phyloP scores from a whole-genome alignment of 805 yeast genomes.

The Barnettozyma populi region DNA sequence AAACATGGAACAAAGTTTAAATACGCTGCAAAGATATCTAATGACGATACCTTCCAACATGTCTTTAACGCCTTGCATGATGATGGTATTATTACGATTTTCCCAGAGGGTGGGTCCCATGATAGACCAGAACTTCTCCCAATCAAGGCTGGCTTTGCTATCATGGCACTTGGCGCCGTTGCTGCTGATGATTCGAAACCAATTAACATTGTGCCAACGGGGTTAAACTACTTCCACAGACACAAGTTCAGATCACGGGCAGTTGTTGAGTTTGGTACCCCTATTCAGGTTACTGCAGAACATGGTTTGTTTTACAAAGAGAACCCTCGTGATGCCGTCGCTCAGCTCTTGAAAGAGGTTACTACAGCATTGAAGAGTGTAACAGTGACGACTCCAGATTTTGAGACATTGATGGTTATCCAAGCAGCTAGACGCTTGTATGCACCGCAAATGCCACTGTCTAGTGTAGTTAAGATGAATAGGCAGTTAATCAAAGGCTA shows the following conservation, averaged over 20 bases:
- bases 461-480: slow-evolving; percentile 82
- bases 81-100: slow-evolving; percentile 81
- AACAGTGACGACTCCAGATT: slow-evolving; percentile 91
- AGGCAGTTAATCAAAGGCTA: slow-evolving; percentile 83
- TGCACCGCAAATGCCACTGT: slow-evolving; percentile 62
- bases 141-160: slow-evolving; percentile 93
- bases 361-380: slow-evolving; percentile 77
- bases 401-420: slow-evolving; percentile 86
- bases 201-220: slow-evolving; percentile 88
- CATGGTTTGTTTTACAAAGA: slow-evolving; percentile 61
- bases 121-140: slow-evolving; percentile 90
- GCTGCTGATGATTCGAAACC: slow-evolving; percentile 68
- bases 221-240: slow-evolving; percentile 93
- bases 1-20: slow-evolving; percentile 59
- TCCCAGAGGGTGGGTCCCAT: slow-evolving; percentile 98
- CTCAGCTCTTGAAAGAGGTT: slow-evolving; percentile 62
- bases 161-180: slow-evolving; percentile 94
- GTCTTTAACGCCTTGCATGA: slow-evolving; percentile 78
- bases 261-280: slow-evolving; percentile 88
- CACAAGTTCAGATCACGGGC: slow-evolving; percentile 93
- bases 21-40: slow-evolving; percentile 78
- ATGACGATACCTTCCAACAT: slow-evolving; percentile 68
- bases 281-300: slow-evolving; percentile 59
- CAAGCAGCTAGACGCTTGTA: slow-evolving; percentile 92
- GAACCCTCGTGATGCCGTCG: slow-evolving; percentile 70